Conservation (phyloP, 1,284 basidiomycete species). For the Tilletiaria anomala region DNA sequence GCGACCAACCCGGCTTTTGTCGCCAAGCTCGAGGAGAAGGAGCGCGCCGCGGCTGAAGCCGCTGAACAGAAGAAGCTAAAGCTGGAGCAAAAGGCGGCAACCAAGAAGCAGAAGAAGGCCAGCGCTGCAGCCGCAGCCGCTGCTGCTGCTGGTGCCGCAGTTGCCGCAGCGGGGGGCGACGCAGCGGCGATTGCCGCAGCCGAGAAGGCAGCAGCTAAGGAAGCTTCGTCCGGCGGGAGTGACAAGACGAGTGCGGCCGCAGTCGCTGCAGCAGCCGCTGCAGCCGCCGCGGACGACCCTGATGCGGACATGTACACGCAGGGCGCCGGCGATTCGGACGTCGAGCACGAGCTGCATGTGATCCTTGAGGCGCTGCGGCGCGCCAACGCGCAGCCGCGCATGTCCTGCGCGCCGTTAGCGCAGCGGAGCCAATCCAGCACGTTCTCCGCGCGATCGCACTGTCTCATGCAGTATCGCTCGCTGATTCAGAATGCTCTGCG, state of each 20-base stretch:
- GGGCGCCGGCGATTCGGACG: slow-evolving; percentile 23
- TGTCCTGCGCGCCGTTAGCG: background rate
- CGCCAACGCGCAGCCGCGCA: background rate
- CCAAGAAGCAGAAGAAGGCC: slow-evolving; percentile 15
- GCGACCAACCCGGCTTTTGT: slow-evolving; percentile 82
- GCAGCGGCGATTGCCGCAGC: too few relatives aligned
- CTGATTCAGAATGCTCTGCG: background rate
- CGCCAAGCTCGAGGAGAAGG: slow-evolving; percentile 60
- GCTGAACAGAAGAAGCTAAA: slow-evolving; percentile 10
- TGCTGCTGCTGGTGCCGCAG: background rate
- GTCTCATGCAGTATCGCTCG: background rate
- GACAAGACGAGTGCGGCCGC: background rate
- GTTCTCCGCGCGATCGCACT: background rate
- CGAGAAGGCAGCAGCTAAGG: too few relatives aligned
- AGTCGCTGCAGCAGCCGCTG: slow-evolving; percentile 1
- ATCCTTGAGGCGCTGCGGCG: slow-evolving; percentile 17
- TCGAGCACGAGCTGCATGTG: slow-evolving; percentile 20
- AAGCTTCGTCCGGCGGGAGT: too few relatives aligned
- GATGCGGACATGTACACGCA: slow-evolving; percentile 27
- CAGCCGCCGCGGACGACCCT: slow-evolving; percentile 9
- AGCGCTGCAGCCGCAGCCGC: background rate
- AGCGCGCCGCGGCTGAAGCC: slow-evolving; percentile 27
- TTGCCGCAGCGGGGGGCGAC: background rate
- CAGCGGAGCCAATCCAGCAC: background rate
- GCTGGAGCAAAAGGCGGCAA: slow-evolving; percentile 17